These are phyloP conservation scores for Trifolium repens DNA, from an alignment of 306 rosid genomes.

Conservation along the genomic window DNA sequence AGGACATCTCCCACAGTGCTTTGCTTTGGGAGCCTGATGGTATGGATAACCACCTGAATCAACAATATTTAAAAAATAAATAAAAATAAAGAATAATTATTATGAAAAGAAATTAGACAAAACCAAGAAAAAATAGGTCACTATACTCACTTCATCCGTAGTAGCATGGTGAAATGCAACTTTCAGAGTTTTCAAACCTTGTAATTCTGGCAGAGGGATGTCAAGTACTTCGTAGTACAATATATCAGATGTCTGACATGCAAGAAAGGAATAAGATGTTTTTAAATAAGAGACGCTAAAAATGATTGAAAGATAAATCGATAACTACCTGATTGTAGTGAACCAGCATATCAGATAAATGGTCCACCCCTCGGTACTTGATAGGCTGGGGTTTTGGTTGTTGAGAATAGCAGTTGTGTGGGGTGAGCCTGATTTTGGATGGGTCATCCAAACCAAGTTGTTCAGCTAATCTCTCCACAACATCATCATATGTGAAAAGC, in stretches of 20 bases:
- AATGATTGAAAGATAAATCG: constrained; percentile 33
- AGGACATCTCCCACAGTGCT: constrained; percentile 91
- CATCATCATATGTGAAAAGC: constrained; percentile 85
- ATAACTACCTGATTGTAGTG: constrained; percentile 87
- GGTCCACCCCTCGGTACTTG: constrained; percentile 82
- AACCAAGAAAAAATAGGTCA: constrained; percentile 23
- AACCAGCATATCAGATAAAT: constrained; percentile 84
- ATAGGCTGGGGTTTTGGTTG: constrained; percentile 95
- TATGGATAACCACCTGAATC: constrained; percentile 78
- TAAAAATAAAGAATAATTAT: background rate
- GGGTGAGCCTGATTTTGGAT: constrained; percentile 80
- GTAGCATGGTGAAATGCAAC: constrained; percentile 89
- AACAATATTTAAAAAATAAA: background rate
- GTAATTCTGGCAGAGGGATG: constrained; percentile 93
- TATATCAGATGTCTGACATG: constrained; percentile 80
- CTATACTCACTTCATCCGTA: constrained; percentile 78
- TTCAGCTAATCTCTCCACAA: constrained; percentile 81
- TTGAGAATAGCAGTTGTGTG: constrained; percentile 92
- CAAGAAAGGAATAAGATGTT: constrained; percentile 25
- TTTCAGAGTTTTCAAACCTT: constrained; percentile 89
- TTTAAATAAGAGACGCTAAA: constrained; percentile 30
- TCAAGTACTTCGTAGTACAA: constrained; percentile 87
- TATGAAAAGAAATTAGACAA: constrained; percentile 4
- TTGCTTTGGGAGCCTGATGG: constrained; percentile 86
- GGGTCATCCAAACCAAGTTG: constrained; percentile 86